Base-by-base conservation (phyloP, 2,329 filamentous ascomycete species). In the Dothidotthia symphoricarpi region DNA sequence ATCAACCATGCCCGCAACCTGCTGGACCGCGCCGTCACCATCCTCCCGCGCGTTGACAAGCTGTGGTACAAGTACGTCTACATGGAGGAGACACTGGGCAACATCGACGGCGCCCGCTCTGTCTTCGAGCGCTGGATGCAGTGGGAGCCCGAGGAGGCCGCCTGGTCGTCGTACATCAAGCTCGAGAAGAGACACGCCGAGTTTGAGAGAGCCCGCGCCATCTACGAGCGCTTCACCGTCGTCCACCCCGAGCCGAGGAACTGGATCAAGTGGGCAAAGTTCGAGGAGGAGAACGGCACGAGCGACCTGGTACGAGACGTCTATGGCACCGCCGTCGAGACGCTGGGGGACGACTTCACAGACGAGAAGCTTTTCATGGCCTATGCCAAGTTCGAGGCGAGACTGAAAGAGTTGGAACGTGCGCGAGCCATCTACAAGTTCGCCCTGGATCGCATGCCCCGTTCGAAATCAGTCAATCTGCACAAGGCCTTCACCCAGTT, bases 1-100 rank as follows among this genome's bases (percentile, higher is more conserved):
- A 96, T 98, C 74, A 95, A 95, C 66, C 91, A 97, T 76, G 90
- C 93, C 24, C 78, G 93, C 41, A 98, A 98, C 64, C 70, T 98
- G 34, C 80, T 98, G 35, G 93, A 98, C 66, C 84, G 93, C 38
- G 90, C 93, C n/a, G 88, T 97, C 36, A 89, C 89, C 1, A 87
- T 94, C 39, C 74, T 96, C 26, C 93, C 93, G 4, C 77, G 93
- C 40, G 81, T 97, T 27, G 89, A 97, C 66, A 97, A 97, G 75
- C 73, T 98, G 24, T 98, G 93, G 93, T 98, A 95, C 75, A 97
- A 97, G 67, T 98, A 96, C 74, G 88, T 95, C 16, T 95, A 95
- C 66, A 94, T 95, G 85, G 91, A 97, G 72, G 93, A 98, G 76
- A 97, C 91, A 70, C 77, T 98, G 37, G 89, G 89, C 6, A 96